These are phyloP conservation scores for Lasiodiplodia sp. DNA, from an alignment of 2,329 filamentous ascomycete genomes.

Conservation along the genomic window DNA sequence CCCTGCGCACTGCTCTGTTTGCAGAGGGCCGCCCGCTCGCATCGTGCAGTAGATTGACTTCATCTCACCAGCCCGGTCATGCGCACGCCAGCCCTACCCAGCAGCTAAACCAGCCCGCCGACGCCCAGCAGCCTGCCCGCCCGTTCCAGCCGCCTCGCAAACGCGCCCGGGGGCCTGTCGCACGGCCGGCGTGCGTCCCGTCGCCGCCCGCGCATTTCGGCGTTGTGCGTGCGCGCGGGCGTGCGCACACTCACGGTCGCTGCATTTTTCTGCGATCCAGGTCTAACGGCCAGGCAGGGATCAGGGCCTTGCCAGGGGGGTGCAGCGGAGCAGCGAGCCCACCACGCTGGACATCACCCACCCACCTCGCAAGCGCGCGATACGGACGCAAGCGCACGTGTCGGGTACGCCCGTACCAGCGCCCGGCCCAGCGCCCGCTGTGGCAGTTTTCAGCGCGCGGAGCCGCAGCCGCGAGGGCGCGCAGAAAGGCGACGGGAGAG, in stretches of 20 bases:
- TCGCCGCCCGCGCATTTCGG: neutral
- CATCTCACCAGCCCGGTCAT: neutral
- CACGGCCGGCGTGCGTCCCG: neutral
- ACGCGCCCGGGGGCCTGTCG: no score
- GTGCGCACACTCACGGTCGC: neutral
- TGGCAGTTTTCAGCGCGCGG: neutral
- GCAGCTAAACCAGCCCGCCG: slow-evolving; percentile 1
- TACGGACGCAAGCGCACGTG: slow-evolving; percentile 19
- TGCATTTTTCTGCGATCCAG: slow-evolving; percentile 5
- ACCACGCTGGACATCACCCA: neutral
- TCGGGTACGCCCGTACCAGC: slow-evolving; percentile 10
- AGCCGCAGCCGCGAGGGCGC: slow-evolving; percentile 4
- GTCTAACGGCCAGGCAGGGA: slow-evolving; percentile 24
- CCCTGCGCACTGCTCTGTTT: slow-evolving; percentile 13
- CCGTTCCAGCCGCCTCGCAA: neutral
- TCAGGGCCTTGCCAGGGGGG: slow-evolving; percentile 4
- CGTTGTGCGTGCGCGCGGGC: neutral
- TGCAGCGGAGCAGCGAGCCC: slow-evolving; percentile 5
- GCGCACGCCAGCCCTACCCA: neutral
- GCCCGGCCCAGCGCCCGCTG: neutral
- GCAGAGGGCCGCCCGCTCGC: neutral
- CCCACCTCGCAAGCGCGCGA: slow-evolving; percentile 23
- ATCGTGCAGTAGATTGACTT: neutral
- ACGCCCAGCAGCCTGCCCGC: slow-evolving; percentile 4
- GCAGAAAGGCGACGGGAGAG: neutral